Conservation (phyloP, 2,329 filamentous ascomycete genomes). For the Venturia aucupariae region DNA sequence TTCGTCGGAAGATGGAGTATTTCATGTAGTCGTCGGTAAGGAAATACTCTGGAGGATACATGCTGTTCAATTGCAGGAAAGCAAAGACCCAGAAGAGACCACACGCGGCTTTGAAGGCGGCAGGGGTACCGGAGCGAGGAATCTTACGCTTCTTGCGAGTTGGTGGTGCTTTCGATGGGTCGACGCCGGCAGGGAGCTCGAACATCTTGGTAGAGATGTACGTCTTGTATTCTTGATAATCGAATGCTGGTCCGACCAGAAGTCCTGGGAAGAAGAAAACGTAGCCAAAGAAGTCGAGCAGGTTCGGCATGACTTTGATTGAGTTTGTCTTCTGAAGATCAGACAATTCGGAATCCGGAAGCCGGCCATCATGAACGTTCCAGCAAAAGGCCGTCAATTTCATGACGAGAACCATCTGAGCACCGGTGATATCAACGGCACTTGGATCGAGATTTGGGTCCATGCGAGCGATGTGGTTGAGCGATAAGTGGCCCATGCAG, state of each 20-base stretch:
- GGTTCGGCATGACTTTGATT: slow-evolving; percentile 60
- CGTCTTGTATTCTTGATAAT: slow-evolving; percentile 82
- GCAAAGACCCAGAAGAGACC: slow-evolving; percentile 72
- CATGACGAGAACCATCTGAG: slow-evolving; percentile 98
- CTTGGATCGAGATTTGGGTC: slow-evolving; percentile 48
- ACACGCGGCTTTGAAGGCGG: slow-evolving; percentile 61
- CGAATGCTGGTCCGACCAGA: slow-evolving; percentile 84
- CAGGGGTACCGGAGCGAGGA: slow-evolving; percentile 79
- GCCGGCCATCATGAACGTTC: slow-evolving; percentile 89
- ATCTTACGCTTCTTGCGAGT: slow-evolving; percentile 88
- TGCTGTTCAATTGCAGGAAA: slow-evolving; percentile 63
- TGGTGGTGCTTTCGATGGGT: slow-evolving; percentile 73
- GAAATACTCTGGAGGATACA: slow-evolving; percentile 56
- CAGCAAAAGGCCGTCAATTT: slow-evolving; percentile 95
- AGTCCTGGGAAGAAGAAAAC: slow-evolving; percentile 92
- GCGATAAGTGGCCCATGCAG: slow-evolving; percentile 89
- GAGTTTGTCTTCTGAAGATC: slow-evolving; percentile 78
- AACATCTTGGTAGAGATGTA: slow-evolving; percentile 97
- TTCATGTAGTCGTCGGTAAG: slow-evolving; percentile 57
- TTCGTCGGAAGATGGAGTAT: slow-evolving; percentile 59
- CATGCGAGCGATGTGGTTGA: slow-evolving; percentile 75
- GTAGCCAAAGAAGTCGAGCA: slow-evolving; percentile 80
- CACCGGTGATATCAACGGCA: slow-evolving; percentile 76
- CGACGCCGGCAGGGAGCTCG: slow-evolving; percentile 68
- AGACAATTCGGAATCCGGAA: slow-evolving; percentile 70